These are phyloP conservation scores for Colletotrichum tofieldiae DNA, from an alignment of 2,329 filamentous ascomycete genomes.

Conservation along the genomic window DNA sequence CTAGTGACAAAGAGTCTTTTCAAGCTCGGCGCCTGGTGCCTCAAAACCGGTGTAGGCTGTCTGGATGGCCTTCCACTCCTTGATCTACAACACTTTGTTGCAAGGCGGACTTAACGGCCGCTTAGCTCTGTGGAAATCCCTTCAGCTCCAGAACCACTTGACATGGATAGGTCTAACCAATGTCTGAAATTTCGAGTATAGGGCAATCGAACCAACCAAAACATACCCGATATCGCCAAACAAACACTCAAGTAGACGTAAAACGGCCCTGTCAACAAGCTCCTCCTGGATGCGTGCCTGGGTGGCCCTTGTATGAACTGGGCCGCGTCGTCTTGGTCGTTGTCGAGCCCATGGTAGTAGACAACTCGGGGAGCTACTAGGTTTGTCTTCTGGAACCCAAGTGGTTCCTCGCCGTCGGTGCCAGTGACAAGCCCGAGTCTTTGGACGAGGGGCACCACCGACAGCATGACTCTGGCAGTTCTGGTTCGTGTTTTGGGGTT, in stretches of 20 bases:
- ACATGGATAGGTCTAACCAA: not conserved
- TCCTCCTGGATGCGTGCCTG: not conserved
- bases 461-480: constrained; percentile 53
- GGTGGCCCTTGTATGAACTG: constrained; percentile 19
- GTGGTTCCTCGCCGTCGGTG: constrained; percentile 15
- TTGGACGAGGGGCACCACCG: constrained; percentile 48
- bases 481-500: not conserved
- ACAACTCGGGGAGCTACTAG: constrained; percentile 49
- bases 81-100: too few relatives aligned
- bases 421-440: constrained; percentile 41
- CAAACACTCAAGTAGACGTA: not conserved
- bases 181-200: too few relatives aligned
- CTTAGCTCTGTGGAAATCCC: not conserved
- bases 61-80: not conserved
- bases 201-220: not conserved
- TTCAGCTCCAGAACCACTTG: not conserved
- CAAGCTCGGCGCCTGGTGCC: not conserved
- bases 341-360: constrained; percentile 49
- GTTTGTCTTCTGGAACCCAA: constrained; percentile 43
- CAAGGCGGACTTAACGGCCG: not conserved
- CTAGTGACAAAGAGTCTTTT: not conserved
- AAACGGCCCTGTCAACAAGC: too few relatives aligned
- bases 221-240: not conserved
- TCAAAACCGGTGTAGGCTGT: not conserved
- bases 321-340: constrained; percentile 46